Evolutionary conservation across 1,284 basidiomycete species (phyloP), one percentile per base, ranked within the genome.

Genomic region (Leccinum griseonigrum): DNA sequence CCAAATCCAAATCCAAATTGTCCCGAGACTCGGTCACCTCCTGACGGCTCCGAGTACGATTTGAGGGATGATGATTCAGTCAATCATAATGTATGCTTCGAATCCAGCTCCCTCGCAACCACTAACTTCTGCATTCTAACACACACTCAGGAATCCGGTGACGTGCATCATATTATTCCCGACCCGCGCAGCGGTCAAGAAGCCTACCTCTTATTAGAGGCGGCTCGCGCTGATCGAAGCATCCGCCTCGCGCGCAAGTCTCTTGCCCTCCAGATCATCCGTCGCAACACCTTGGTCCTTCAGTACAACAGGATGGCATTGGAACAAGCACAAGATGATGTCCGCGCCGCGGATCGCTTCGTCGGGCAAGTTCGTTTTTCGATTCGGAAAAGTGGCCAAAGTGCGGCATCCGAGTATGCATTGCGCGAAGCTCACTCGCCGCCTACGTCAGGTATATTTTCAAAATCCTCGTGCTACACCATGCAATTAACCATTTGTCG

Each of bases 131-230:
- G 28, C 16, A 29, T 40, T 29, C 38, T n/a, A 6, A 22, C 26
- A 3, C 11, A 32, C 14, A 22, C 14, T 32, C 18, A 57, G 56
- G 29, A 50, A 57, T 26, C 16, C 9, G 8, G 11, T n/a, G 14
- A 18, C 18, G 1, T 7, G 8, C 3, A 26, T 4, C 40, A 32
- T 7, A 43, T 43, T 13, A 11, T 51, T 28, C 50, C 50, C 9
- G 22, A 51, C 26, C 50, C 50, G 11, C 50, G 50, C 50, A 51
- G 14, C 26, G 13, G 11, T 51, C 50, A 9, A 29, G 50, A 51
- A 51, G 50, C 50, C 50, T 51, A 51, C n/a, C 57, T 58, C 7
- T 31, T 58, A 18, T 31, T 58, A 9, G 57, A 40, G n/a, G 38
- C 32, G 1, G 54, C 54, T 29, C 13, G 53, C 2, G 54, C 54